These are phyloP conservation scores for Asparagopsis taxiformis DNA, from an alignment of 31 red algal genomes.

Conservation along the genomic window DNA sequence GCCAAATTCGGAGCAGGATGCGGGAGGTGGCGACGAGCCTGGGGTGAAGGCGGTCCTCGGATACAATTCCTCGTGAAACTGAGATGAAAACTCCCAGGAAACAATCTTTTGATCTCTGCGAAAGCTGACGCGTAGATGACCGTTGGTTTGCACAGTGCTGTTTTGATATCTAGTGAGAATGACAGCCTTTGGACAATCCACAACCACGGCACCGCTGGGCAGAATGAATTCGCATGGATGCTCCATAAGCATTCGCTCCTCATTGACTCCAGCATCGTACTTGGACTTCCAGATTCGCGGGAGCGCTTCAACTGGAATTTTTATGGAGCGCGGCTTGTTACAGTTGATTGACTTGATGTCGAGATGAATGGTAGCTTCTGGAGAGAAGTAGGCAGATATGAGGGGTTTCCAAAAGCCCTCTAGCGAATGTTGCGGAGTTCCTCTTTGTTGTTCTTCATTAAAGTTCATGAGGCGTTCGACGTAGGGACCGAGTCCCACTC, in stretches of 20 bases:
- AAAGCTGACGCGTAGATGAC: slow-evolving; percentile 68
- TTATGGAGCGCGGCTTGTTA: slow-evolving; percentile 4
- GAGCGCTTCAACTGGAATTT: slow-evolving; percentile 43
- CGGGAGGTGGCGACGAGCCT: neutral
- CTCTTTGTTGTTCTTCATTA: slow-evolving; percentile 29
- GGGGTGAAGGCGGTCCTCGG: slow-evolving; percentile 11
- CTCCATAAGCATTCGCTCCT: slow-evolving; percentile 72
- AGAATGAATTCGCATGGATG: slow-evolving; percentile 61
- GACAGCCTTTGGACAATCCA: slow-evolving; percentile 64
- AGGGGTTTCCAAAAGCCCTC: slow-evolving; percentile 50
- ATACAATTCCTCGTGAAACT: slow-evolving; percentile 44
- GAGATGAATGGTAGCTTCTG: slow-evolving; percentile 46
- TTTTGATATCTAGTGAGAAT: slow-evolving; percentile 53
- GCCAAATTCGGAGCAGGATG: slow-evolving; percentile 48
- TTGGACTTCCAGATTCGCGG: slow-evolving; percentile 52
- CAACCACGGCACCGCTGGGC: slow-evolving; percentile 44
- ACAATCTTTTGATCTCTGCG: slow-evolving; percentile 43
- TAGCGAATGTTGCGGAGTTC: neutral
- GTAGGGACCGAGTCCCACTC: slow-evolving; percentile 23
- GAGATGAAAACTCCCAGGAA: slow-evolving; percentile 64
- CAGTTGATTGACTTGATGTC: slow-evolving; percentile 26
- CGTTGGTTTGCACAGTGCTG: slow-evolving; percentile 45
- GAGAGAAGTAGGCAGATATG: slow-evolving; percentile 35
- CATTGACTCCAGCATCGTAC: slow-evolving; percentile 43
- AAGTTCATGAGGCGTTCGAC: slow-evolving; percentile 21